phyloP scores from a whole-genome alignment of 2,329 filamentous ascomycete species.

The Neofusicoccum parvum region DNA sequence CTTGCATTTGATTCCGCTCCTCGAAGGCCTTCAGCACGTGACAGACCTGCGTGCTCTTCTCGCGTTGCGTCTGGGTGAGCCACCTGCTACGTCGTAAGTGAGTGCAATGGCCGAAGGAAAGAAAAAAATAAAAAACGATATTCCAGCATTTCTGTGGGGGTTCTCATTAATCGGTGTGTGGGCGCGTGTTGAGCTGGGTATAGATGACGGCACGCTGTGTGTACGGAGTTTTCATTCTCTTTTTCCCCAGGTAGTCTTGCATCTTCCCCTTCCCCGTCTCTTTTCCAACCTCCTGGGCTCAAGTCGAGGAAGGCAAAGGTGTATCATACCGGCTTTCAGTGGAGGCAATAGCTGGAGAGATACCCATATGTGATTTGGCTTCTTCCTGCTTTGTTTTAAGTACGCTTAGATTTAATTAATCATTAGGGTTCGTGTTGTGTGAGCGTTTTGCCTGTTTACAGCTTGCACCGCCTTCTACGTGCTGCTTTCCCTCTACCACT shows the following conservation, averaged over 20 bases:
- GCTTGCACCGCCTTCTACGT: no score
- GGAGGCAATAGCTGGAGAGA: slow-evolving; percentile 16
- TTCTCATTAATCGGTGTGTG: slow-evolving; percentile 2
- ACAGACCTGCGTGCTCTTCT: slow-evolving; percentile 92
- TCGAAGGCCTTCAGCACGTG: slow-evolving; percentile 94
- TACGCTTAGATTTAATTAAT: slow-evolving; percentile 16
- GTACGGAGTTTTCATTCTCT: slow-evolving; percentile 9
- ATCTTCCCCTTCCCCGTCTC: not conserved
- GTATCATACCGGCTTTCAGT: slow-evolving; percentile 14
- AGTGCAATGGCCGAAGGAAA: slow-evolving; percentile 19
- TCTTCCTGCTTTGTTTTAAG: slow-evolving; percentile 5
- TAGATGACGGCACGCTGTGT: slow-evolving; percentile 7
- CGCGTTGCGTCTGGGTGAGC: slow-evolving; percentile 83
- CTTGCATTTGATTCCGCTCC: slow-evolving; percentile 84
- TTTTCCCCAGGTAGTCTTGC: not conserved
- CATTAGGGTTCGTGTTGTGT: not conserved
- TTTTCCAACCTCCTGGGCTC: not conserved
- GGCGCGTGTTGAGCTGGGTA: slow-evolving; percentile 1
- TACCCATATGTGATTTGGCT: slow-evolving; percentile 11
- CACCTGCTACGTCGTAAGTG: slow-evolving; percentile 29
- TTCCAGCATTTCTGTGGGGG: not conserved
- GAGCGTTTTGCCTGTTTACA: not conserved
- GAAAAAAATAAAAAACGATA: not conserved
- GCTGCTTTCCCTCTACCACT: no score
- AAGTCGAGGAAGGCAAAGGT: not conserved